Evolutionary conservation across 768 basidiomycete species (phyloP), one percentile per base, ranked within the genome.

Genomic region (Hemileccinum impolitum): DNA sequence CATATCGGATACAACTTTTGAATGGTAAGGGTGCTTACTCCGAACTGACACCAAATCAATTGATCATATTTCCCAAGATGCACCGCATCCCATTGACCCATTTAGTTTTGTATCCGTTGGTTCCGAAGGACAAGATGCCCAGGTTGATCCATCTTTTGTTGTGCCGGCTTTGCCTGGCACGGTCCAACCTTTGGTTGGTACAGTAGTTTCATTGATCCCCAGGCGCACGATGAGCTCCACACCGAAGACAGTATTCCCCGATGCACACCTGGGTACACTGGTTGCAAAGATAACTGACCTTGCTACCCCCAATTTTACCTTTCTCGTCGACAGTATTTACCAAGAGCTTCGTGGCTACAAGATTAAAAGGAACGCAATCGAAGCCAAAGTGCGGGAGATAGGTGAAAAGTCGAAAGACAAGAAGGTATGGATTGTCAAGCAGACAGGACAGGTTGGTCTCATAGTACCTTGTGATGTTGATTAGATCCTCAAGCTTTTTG

Each of bases 321-420:
- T 81, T 47, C 78, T 94, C 25, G 77, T 91, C 0, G 90, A 92
- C 51, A 75, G 80, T 8, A 76, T 92, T 55, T 80, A 84, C 58
- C 80, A 84, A 53, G 85, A 85, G 23, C 71, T 92, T 35, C 79
- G 79, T 28, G 66, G 64, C n/a, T 71, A 85, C 55, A 85, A 84
- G 48, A 78, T 91, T 53, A 90, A 85, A 73, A 93, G 92, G 75
- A 87, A 84, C 43, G 81, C 87, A 4, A 82, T 94, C 39, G 88
- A 90, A 65, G 82, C 81, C 3, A 92, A 92, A 64, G 73, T 94
- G 32, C 75, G 79, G 39, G 88, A 91, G 65, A 77, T 91, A 12
- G 75, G 80, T 14, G 86, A 84, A 67, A 91, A 87, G 61, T 83
- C 79, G 57, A 86, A 79, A 63, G 78, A 81, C 50, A 81, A 75